Percentiles rank a stretch among this genome's conserved stretches.
These are phyloP conservation scores for Kandelia obovata DNA, from an alignment of 345 rosid species.

Conservation along the genomic window DNA sequence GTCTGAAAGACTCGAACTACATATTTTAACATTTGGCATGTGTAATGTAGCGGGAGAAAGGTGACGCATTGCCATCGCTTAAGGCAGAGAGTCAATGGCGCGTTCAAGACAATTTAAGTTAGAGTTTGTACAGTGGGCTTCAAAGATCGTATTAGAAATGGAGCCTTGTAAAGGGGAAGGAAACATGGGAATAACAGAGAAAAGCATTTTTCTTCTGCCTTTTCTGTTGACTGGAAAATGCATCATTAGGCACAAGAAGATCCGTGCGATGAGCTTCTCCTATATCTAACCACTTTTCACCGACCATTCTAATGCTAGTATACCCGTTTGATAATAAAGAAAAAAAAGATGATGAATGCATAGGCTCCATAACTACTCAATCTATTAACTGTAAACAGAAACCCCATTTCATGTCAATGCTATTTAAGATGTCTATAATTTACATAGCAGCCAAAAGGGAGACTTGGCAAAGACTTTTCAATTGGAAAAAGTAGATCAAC, in stretches of 20 bases:
- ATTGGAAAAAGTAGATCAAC: background rate
- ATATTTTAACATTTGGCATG: no score
- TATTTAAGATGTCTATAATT: background rate
- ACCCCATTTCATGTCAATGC: background rate
- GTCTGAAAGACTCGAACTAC: no score
- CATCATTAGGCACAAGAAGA: background rate
- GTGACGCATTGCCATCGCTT: no score
- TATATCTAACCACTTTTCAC: background rate
- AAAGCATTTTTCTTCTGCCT: background rate
- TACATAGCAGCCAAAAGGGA: slow-evolving; percentile 3
- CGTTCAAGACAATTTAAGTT: background rate
- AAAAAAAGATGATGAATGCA: background rate
- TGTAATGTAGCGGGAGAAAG: no score
- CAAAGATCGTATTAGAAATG: no score
- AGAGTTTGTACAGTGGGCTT: background rate
- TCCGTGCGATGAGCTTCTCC: no score
- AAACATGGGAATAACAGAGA: background rate
- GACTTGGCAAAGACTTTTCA: background rate
- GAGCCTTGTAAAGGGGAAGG: background rate
- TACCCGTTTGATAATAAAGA: background rate
- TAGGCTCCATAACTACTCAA: background rate
- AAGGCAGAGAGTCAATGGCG: background rate
- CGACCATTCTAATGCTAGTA: background rate
- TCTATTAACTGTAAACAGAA: slow-evolving; percentile 12
- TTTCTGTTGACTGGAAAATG: background rate